These are phyloP conservation scores for Penicillium pancosmium DNA, from an alignment of 495 filamentous ascomycete genomes.

Conservation along the genomic window DNA sequence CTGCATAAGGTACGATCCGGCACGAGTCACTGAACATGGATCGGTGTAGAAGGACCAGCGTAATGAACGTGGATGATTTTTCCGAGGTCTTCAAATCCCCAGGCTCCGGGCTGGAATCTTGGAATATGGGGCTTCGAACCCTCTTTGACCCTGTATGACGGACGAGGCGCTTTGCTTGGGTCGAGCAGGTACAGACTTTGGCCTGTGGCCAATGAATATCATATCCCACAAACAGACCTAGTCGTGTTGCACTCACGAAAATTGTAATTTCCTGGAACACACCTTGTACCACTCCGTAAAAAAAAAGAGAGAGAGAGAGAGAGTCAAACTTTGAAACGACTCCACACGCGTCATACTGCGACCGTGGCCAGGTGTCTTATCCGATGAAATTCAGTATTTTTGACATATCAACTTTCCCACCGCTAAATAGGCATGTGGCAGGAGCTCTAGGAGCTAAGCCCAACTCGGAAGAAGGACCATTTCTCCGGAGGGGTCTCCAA, in stretches of 20 bases:
- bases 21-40: neutral
- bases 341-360: neutral
- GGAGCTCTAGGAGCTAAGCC: constrained; percentile 9
- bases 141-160: neutral
- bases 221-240: neutral
- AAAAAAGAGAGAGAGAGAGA: neutral
- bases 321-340: neutral
- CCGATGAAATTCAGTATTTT: constrained; percentile 14
- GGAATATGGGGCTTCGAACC: neutral
- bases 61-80: neutral
- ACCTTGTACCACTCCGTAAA: neutral
- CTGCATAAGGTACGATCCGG: neutral
- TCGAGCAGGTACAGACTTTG: neutral
- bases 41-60: neutral
- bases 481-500: neutral
- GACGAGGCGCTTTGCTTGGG: neutral
- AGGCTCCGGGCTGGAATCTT: neutral
- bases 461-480: constrained; percentile 1
- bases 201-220: neutral
- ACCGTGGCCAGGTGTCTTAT: neutral
- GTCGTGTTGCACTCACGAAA: neutral
- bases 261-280: neutral
- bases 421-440: constrained; percentile 17
- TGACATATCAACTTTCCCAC: constrained; percentile 28
- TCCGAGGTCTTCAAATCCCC: neutral